Evolutionary conservation across 805 yeast species (phyloP), one percentile per base, ranked within the genome.

Genomic region (Candida chauliodis): DNA sequence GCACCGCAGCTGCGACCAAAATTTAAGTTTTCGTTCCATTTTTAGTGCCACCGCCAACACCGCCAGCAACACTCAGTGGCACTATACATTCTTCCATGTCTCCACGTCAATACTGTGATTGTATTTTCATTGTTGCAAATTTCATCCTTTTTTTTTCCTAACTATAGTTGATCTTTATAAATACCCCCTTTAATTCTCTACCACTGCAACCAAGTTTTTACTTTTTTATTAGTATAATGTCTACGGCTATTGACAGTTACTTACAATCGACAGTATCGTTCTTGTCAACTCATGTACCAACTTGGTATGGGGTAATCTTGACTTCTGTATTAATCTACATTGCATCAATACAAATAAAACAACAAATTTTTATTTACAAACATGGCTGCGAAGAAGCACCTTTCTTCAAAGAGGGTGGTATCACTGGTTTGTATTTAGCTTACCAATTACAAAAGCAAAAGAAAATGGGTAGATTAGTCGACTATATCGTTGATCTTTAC

Each of bases 311-410:
- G 7, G 31, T 26, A 13, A 18, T 30, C 16, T 2, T 22, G 6
- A 8, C 21, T 20, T n/a, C 29, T 8, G 3, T 23, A 15, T 25
- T 33, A 3, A 24, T 38, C 13, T 38, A 38, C 14, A 7, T 16
- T 16, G 4, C 13, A 10, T 8, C 37, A 17, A 17, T 38, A 19
- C 17, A 33, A 6, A 33, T 38, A 5, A 38, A 38, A 16, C 8
- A 35, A 13, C 22, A 32, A 16, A 34, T 20, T 6, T 32, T 38
- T n/a, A 33, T 24, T 15, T 24, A 18, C n/a, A 25, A 38, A 34
- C 42, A 38, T 25, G 37, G 37, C 9, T 30, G 36, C 18, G 13
- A 26, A 30, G 42, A 38, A 25, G 22, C 42, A 9, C 19, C 24
- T n/a, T 17, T 22, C 6, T 32, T 28, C 14, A n/a, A 18, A 8